Conservation (phyloP, 805 yeast species). For the Spencermartinsiella europaea region DNA sequence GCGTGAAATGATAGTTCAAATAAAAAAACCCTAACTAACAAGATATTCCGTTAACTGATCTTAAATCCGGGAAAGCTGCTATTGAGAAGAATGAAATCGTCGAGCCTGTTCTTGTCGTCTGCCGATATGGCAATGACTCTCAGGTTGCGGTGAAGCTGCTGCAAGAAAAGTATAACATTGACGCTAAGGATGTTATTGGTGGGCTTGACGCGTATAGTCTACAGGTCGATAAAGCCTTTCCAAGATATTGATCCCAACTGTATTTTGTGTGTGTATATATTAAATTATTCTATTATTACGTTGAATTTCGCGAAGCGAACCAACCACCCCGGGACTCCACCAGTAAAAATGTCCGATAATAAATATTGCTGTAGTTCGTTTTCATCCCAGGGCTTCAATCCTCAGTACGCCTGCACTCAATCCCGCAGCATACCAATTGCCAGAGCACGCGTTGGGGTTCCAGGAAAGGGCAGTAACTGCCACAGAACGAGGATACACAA, state of each 20-base stretch:
- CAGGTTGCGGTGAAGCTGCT: slow-evolving; percentile 63
- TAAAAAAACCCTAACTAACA: background rate
- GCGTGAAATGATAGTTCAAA: too few relatives aligned
- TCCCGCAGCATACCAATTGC: slow-evolving; percentile 50
- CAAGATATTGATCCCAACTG: slow-evolving; percentile 46
- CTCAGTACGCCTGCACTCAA: slow-evolving; percentile 48
- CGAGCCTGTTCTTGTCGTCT: slow-evolving; percentile 53
- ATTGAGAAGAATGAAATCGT: slow-evolving; percentile 17
- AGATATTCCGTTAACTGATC: slow-evolving; percentile 53
- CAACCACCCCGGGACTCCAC: too few relatives aligned
- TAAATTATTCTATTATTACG: background rate
- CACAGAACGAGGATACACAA: slow-evolving; percentile 44
- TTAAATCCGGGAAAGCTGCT: slow-evolving; percentile 32
- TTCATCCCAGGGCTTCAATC: slow-evolving; percentile 23
- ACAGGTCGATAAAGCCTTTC: slow-evolving; percentile 54
- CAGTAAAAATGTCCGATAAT: too few relatives aligned
- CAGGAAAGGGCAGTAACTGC: slow-evolving; percentile 49
- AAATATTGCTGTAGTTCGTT: too few relatives aligned
- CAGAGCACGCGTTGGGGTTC: slow-evolving; percentile 46
- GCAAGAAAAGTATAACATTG: slow-evolving; percentile 44
- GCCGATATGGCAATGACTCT: slow-evolving; percentile 90
- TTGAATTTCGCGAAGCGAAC: too few relatives aligned
- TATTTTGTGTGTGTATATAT: background rate
- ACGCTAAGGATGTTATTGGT: slow-evolving; percentile 65
- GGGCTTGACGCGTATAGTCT: slow-evolving; percentile 70